Evolutionary conservation across 495 filamentous ascomycete species (phyloP), one percentile per base, ranked within the genome.

Genomic region (Penicillium antarcticum): DNA sequence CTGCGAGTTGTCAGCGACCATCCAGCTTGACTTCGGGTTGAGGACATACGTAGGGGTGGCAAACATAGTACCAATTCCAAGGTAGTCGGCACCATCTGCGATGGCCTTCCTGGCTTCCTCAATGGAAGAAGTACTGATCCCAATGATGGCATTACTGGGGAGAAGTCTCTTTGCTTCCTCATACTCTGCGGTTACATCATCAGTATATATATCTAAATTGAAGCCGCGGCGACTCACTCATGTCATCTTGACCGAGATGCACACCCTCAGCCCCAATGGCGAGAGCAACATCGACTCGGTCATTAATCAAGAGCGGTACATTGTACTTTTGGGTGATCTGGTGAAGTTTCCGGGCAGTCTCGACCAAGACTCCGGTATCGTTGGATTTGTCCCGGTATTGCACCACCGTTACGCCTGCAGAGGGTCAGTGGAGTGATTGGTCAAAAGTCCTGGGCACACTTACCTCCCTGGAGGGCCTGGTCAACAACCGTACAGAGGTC

Each of bases 161-260:
- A 97, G 79, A 9, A 96, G 68, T 47, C 70, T 74, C 48, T 87
- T 85, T 4, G 91, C 92, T 5, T 80, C 75, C 16, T 70, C 60
- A 36, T 92, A 50, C 10, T 19, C 54, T 57, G 31, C 8, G 5
- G 4, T 17, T 26, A 24, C 1, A 2, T 16, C 8, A 33, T 43
- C 23, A 40, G 4, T 29, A 26, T 21, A 40, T 36, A 26, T 23
- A 39, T 40, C 19, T 40, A 39, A 41, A 34, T 36, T 34, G 9
- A 29, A 29, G 32, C 29, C 9, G 40, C 45, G 12, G 34, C 17
- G 23, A 64, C 79, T 47, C 68, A 91, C 88, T 79, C 75, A 96
- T 85, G 69, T 98, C 92, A 80, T 96, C 90, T 69, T 96, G 92
- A 26, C 94, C 92, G 35, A 98, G 78, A 67, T 98, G 92, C 12